phyloP scores from a whole-genome alignment of 2,329 filamentous ascomycete species.

The Colletotrichum destructivum region DNA sequence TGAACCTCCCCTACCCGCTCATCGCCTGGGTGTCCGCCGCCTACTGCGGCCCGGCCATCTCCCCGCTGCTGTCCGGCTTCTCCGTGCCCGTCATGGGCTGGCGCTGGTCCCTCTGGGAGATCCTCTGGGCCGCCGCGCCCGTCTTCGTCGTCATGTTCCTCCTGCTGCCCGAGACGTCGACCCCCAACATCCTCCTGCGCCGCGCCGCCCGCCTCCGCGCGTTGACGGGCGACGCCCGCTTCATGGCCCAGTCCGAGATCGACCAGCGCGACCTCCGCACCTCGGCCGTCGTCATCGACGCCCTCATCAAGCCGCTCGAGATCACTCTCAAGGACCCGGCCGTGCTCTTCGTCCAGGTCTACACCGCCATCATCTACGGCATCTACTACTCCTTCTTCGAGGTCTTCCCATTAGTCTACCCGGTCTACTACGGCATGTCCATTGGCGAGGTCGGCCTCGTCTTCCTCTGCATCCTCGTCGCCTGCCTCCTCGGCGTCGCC shows the following conservation, averaged over 20 bases:
- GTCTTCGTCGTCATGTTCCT: slow-evolving; percentile 74
- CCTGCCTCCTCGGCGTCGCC: slow-evolving; percentile 66
- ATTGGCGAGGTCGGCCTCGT: slow-evolving; percentile 71
- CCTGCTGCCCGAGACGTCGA: slow-evolving; percentile 75
- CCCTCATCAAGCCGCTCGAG: slow-evolving; percentile 73
- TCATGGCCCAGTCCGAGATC: slow-evolving; percentile 76
- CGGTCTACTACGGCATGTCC: slow-evolving; percentile 71
- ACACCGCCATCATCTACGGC: slow-evolving; percentile 73
- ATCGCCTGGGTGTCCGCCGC: slow-evolving; percentile 68
- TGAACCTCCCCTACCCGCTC: slow-evolving; percentile 71
- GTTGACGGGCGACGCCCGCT: slow-evolving; percentile 68
- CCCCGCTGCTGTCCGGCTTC: slow-evolving; percentile 74
- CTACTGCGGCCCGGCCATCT: slow-evolving; percentile 59
- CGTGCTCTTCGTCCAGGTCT: slow-evolving; percentile 74
- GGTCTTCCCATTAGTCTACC: slow-evolving; percentile 76
- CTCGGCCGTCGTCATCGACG: slow-evolving; percentile 64
- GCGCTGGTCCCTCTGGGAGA: slow-evolving; percentile 77
- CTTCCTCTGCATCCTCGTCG: slow-evolving; percentile 73
- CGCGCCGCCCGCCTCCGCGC: slow-evolving; percentile 74
- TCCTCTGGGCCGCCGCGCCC: slow-evolving; percentile 73
- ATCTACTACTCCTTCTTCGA: slow-evolving; percentile 77
- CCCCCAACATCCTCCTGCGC: slow-evolving; percentile 72
- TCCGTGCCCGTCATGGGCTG: slow-evolving; percentile 70
- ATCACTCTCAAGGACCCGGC: slow-evolving; percentile 74
- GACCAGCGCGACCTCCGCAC: slow-evolving; percentile 69